phyloP scores from a whole-genome alignment of 495 filamentous ascomycete species.

The Hypoxylon lenormandii region DNA sequence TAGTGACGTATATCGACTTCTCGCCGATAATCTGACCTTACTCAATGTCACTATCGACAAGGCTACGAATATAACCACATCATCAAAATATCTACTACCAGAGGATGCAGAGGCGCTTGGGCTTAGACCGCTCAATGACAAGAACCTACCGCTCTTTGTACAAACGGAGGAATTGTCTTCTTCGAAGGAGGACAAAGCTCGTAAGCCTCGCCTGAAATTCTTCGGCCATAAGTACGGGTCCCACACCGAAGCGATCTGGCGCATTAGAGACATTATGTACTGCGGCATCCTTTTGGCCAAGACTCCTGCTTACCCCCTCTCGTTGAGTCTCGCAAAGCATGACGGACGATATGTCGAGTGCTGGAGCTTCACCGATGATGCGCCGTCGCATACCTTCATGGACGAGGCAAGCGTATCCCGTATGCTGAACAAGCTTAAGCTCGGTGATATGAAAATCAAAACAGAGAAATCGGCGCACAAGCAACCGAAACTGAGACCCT shows the following conservation, averaged over 20 bases:
- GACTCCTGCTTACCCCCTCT: constrained; percentile 40
- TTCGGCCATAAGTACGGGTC: constrained; percentile 46
- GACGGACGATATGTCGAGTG: constrained; percentile 38
- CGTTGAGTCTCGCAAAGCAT: constrained; percentile 26
- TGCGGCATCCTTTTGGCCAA: constrained; percentile 50
- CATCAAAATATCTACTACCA: constrained; percentile 52
- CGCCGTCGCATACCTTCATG: constrained; percentile 15
- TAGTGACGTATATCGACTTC: constrained; percentile 54
- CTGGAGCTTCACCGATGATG: constrained; percentile 42
- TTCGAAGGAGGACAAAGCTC: constrained; percentile 26
- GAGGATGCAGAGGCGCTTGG: constrained; percentile 61
- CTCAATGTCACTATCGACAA: constrained; percentile 51
- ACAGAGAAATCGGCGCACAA: constrained; percentile 6
- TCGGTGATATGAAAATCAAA: constrained; percentile 26
- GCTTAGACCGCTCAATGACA: constrained; percentile 55
- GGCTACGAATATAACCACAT: constrained; percentile 25
- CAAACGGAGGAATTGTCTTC: constrained; percentile 27
- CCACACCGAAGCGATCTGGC: constrained; percentile 49
- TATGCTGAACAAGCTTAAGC: constrained; percentile 42
- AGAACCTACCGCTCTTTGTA: constrained; percentile 42
- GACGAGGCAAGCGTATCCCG: constrained; percentile 35
- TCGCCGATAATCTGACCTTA: constrained; percentile 53
- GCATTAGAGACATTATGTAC: constrained; percentile 52
- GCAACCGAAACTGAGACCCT: neutral
- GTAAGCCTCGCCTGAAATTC: constrained; percentile 47